phyloP scores from a whole-genome alignment of 2,329 filamentous ascomycete species.

The Coniochaeta pulveracea region DNA sequence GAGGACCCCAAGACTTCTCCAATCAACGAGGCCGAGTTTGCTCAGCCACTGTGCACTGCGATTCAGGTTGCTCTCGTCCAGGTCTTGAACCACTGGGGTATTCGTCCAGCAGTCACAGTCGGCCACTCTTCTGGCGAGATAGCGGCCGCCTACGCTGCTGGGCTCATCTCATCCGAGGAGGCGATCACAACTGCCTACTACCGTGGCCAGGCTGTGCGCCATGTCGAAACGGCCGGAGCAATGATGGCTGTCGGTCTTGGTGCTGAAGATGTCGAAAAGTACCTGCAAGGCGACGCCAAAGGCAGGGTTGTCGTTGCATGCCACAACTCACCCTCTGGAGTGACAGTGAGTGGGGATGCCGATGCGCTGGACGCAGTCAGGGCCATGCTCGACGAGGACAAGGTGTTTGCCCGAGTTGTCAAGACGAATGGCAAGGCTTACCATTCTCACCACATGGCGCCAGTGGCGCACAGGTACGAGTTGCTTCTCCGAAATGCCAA shows the following conservation, averaged over 20 bases:
- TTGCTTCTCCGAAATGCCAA: not conserved
- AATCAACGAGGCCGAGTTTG: not conserved
- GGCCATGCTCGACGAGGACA: conserved; percentile 6
- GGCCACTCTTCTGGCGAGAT: conserved; percentile 41
- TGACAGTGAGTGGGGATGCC: conserved; percentile 23
- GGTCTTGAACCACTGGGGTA: conserved; percentile 22
- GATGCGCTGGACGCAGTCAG: conserved; percentile 8
- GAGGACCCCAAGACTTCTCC: conserved; percentile 1
- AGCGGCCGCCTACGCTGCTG: conserved; percentile 35
- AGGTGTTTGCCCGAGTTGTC: conserved; percentile 10
- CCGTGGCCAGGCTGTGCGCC: conserved; percentile 22
- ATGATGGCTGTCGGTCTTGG: conserved; percentile 36
- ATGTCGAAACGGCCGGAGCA: conserved; percentile 17
- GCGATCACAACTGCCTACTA: conserved; percentile 34
- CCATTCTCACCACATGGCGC: conserved; percentile 17
- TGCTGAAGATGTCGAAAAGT: conserved; percentile 21
- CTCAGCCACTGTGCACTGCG: conserved; percentile 23
- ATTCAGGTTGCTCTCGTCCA: conserved; percentile 34
- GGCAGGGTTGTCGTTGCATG: conserved; percentile 19
- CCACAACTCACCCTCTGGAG: conserved; percentile 21
- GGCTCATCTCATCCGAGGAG: conserved; percentile 24
- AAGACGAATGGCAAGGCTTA: conserved; percentile 17
- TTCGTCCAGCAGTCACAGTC: conserved; percentile 24
- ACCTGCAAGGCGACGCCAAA: conserved; percentile 11
- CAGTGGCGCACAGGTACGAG: too few species aligned